Percentiles rank a stretch among this genome's conserved stretches.
Evolutionary conservation across 2,329 filamentous ascomycete genomes (phyloP).

Genomic region (Atkinsonella texensis): DNA sequence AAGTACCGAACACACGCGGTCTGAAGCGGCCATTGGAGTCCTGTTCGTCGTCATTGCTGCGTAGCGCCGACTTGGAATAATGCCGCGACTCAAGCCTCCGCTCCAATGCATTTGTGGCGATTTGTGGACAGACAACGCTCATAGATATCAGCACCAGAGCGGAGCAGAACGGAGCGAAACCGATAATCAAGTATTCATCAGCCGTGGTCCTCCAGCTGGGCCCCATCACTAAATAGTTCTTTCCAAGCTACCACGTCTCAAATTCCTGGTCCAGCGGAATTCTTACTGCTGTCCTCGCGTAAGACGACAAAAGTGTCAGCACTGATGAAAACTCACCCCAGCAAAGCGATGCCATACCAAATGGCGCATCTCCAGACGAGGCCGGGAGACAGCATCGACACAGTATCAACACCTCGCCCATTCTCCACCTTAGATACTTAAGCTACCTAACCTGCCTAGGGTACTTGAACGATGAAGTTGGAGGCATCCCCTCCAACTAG

Average conservation of each 20-base stretch:
- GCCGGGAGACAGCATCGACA: too few relatives aligned
- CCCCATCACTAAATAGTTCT: neutral
- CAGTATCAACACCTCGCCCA: too few relatives aligned
- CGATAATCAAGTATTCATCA: neutral
- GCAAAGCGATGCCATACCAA: too few relatives aligned
- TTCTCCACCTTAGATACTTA: neutral
- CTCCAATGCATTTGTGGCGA: neutral
- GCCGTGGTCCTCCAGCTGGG: neutral
- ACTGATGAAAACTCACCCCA: too few relatives aligned
- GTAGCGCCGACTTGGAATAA: too few relatives aligned
- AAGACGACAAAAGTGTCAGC: too few relatives aligned
- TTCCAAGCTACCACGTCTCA: neutral
- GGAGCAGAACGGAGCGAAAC: conserved; percentile 1
- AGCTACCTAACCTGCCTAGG: neutral
- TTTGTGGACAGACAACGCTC: neutral
- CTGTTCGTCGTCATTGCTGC: neutral
- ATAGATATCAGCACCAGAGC: neutral
- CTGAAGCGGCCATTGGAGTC: neutral
- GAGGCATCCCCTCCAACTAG: neutral
- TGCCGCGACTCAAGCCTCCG: neutral
- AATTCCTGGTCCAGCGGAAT: neutral
- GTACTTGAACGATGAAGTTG: neutral
- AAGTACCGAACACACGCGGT: neutral
- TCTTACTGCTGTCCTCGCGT: neutral
- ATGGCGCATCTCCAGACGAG: too few relatives aligned